A percentile compares a stretch with the other conserved stretches of the same genome.
These are phyloP conservation scores for Iberis pinnata DNA, from an alignment of 345 rosid species.

Conservation along the genomic window DNA sequence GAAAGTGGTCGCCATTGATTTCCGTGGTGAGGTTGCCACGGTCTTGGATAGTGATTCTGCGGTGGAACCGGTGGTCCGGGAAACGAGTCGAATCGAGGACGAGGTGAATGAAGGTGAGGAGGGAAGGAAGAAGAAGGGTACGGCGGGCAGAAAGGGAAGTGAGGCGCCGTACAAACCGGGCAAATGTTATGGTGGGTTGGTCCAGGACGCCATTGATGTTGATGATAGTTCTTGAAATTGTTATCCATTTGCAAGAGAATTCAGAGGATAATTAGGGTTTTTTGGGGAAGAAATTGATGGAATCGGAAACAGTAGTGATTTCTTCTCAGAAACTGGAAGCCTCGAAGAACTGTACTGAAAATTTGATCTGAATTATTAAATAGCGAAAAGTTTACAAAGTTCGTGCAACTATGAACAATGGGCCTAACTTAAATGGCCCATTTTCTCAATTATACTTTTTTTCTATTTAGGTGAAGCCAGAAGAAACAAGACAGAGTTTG, in stretches of 20 bases:
- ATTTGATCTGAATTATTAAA: too few species aligned
- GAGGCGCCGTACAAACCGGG: conserved; percentile 54
- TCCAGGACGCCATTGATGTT: conserved; percentile 50
- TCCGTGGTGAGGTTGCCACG: conserved; percentile 38
- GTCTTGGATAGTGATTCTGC: conserved; percentile 23
- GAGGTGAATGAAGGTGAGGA: conserved; percentile 32
- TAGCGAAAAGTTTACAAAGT: too few species aligned
- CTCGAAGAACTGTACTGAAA: too few species aligned
- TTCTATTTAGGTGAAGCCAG: too few species aligned
- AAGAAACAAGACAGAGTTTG: too few species aligned
- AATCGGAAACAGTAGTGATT: too few species aligned
- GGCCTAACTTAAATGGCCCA: too few species aligned
- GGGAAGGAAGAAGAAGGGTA: conserved; percentile 37
- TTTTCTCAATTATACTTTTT: too few species aligned
- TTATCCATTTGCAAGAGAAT: conserved; percentile 18
- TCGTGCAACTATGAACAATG: too few species aligned
- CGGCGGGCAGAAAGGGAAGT: conserved; percentile 75
- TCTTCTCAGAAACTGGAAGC: too few species aligned
- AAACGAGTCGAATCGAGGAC: conserved; percentile 41
- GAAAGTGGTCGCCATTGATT: conserved; percentile 27
- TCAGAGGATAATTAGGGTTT: too few species aligned
- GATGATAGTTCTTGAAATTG: conserved; percentile 21
- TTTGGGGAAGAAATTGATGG: too few species aligned
- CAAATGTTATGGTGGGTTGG: conserved; percentile 45
- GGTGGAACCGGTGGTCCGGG: conserved; percentile 23